Conservation (phyloP, 768 basidiomycete genomes). For the Podaxis sp. region DNA sequence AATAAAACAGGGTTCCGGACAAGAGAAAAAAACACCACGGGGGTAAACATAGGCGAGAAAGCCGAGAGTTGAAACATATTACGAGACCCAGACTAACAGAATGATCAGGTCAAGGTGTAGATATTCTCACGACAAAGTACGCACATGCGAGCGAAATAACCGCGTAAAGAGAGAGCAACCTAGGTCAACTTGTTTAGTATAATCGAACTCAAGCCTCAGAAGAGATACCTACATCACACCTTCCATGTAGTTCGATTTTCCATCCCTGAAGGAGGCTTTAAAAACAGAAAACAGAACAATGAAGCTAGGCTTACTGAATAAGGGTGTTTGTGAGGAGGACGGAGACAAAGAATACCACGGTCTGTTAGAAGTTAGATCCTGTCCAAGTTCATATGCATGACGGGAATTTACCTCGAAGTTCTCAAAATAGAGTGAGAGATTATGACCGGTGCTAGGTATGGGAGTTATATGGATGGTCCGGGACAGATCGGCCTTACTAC, state of each 20-base stretch:
- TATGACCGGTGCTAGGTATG: slow-evolving; percentile 52
- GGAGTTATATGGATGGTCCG: slow-evolving; percentile 3
- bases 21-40: not conserved
- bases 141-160: slow-evolving; percentile 79
- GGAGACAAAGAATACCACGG: slow-evolving; percentile 80
- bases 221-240: slow-evolving; percentile 58
- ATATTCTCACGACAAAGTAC: slow-evolving; percentile 20
- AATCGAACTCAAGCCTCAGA: slow-evolving; percentile 25
- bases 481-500: slow-evolving; percentile 23
- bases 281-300: not conserved
- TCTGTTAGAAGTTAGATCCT: slow-evolving; percentile 34
- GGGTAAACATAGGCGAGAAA: not conserved
- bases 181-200: slow-evolving; percentile 34
- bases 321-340: slow-evolving; percentile 86
- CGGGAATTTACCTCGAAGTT: slow-evolving; percentile 65
- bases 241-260: slow-evolving; percentile 91
- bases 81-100: slow-evolving; percentile 26
- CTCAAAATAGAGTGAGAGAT: slow-evolving; percentile 77
- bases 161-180: slow-evolving; percentile 64
- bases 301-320: slow-evolving; percentile 47
- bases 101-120: not conserved
- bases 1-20: not conserved
- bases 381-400: not conserved
- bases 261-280: slow-evolving; percentile 45
- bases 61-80: slow-evolving; percentile 1